Evolutionary conservation across 2,329 filamentous ascomycete genomes (phyloP).

Genomic region (Thielaviopsis punctulata): DNA sequence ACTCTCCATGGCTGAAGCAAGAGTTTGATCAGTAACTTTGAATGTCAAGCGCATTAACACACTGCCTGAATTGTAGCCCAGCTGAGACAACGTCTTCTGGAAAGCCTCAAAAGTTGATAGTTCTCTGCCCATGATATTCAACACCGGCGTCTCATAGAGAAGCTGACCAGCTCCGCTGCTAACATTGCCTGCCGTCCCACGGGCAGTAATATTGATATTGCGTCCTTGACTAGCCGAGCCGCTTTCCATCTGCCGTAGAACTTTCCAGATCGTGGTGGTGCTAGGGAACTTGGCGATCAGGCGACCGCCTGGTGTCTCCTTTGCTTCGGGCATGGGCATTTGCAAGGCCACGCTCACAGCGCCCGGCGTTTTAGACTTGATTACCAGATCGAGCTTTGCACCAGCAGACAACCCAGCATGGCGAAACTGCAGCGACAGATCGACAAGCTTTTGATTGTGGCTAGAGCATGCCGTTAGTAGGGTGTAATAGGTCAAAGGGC

Average conservation of each 20-base stretch:
- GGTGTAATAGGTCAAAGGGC: no score
- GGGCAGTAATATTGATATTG: constrained; percentile 66
- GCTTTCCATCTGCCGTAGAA: constrained; percentile 80
- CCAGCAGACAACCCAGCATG: constrained; percentile 68
- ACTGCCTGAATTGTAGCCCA: constrained; percentile 75
- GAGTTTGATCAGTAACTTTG: constrained; percentile 54
- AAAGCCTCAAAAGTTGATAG: constrained; percentile 62
- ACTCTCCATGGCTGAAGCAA: constrained; percentile 71
- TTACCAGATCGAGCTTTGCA: constrained; percentile 82
- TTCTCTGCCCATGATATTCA: constrained; percentile 71
- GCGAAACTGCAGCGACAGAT: constrained; percentile 70
- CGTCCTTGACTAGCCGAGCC: constrained; percentile 42
- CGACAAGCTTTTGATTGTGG: constrained; percentile 68
- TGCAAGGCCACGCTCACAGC: constrained; percentile 81
- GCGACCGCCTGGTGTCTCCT: constrained; percentile 44
- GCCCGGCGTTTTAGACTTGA: constrained; percentile 68
- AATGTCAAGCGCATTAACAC: constrained; percentile 65
- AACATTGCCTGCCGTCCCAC: constrained; percentile 50
- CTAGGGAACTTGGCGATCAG: constrained; percentile 75
- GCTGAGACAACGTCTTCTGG: constrained; percentile 72
- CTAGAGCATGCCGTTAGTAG: constrained; percentile 23
- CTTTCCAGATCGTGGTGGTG: constrained; percentile 73
- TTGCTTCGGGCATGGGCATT: constrained; percentile 54
- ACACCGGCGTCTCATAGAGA: constrained; percentile 71
- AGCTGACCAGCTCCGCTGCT: constrained; percentile 52